Evolutionary conservation across 495 filamentous ascomycete species (phyloP).

Genomic region (Penicillium lagena): DNA sequence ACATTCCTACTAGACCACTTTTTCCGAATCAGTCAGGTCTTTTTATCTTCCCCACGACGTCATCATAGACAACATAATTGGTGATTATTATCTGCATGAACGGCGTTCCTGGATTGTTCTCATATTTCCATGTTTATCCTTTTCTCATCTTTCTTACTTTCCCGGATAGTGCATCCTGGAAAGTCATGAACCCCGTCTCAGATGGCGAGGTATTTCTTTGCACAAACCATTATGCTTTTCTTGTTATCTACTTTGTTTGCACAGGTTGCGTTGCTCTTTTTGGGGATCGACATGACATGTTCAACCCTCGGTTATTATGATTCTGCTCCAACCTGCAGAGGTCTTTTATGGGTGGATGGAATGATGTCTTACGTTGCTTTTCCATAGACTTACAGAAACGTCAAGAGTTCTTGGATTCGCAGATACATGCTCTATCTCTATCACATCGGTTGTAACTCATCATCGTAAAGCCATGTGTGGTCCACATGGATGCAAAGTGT

Average conservation of each 20-base stretch:
- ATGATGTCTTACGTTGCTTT: too few relatives aligned
- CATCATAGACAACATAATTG: too few relatives aligned
- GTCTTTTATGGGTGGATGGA: too few relatives aligned
- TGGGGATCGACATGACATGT: not conserved
- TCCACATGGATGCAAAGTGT: too few relatives aligned
- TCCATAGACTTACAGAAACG: too few relatives aligned
- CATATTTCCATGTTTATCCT: constrained; percentile 1
- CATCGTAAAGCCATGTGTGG: too few relatives aligned
- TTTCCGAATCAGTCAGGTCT: not conserved
- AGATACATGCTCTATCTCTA: too few relatives aligned
- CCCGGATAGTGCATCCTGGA: too few relatives aligned
- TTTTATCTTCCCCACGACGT: too few relatives aligned
- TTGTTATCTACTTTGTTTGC: constrained; percentile 9
- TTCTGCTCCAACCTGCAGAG: not conserved
- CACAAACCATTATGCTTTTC: not conserved
- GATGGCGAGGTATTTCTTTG: not conserved
- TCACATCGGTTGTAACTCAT: too few relatives aligned
- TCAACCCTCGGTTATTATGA: not conserved
- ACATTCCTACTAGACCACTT: not conserved
- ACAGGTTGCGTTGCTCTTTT: constrained; percentile 2
- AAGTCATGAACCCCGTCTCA: too few relatives aligned
- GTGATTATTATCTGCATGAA: constrained; percentile 5
- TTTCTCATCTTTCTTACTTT: not conserved
- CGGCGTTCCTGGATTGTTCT: constrained; percentile 6
- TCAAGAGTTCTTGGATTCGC: too few relatives aligned